Evolutionary conservation across 2,329 filamentous ascomycete genomes (phyloP).

Genomic region (Thelonectria olida): DNA sequence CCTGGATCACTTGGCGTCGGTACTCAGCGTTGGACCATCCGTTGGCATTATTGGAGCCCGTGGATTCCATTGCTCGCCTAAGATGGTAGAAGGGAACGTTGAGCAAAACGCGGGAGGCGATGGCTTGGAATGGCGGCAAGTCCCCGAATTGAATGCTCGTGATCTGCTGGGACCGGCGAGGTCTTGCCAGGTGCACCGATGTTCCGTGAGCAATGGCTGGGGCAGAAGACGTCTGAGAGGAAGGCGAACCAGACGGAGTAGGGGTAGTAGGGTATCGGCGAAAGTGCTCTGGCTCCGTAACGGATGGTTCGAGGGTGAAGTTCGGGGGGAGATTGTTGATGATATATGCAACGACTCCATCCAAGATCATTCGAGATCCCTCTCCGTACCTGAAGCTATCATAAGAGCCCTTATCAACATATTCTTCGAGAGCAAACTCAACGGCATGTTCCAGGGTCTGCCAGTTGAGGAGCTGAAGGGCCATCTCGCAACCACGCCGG

Average conservation of each 20-base stretch:
- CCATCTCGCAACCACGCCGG: conserved; percentile 67
- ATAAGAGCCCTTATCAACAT: conserved; percentile 46
- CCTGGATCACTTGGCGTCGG: conserved; percentile 58
- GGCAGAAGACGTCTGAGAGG: conserved; percentile 20
- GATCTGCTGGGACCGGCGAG: conserved; percentile 60
- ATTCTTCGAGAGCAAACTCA: conserved; percentile 62
- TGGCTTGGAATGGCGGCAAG: conserved; percentile 55
- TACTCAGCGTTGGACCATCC: conserved; percentile 59
- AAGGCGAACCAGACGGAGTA: conserved; percentile 17
- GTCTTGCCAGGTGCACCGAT: conserved; percentile 46
- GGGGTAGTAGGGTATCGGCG: conserved; percentile 49
- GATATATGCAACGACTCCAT: conserved; percentile 66
- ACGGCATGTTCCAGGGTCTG: conserved; percentile 69
- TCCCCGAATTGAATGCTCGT: conserved; percentile 78
- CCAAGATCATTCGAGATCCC: conserved; percentile 63
- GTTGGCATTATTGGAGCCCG: conserved; percentile 59
- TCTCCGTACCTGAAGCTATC: conserved; percentile 62
- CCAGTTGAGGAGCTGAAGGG: conserved; percentile 67
- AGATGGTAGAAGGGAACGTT: conserved; percentile 76
- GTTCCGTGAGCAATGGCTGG: conserved; percentile 49
- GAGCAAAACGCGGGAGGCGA: conserved; percentile 73
- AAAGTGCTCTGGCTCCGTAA: conserved; percentile 47
- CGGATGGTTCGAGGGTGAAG: conserved; percentile 65
- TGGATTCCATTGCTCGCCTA: conserved; percentile 71
- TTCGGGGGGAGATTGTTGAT: conserved; percentile 66